Evolutionary conservation across 352 stramenopile genomes (phyloP).

Genomic region (Peronosclerospora sorghi): DNA sequence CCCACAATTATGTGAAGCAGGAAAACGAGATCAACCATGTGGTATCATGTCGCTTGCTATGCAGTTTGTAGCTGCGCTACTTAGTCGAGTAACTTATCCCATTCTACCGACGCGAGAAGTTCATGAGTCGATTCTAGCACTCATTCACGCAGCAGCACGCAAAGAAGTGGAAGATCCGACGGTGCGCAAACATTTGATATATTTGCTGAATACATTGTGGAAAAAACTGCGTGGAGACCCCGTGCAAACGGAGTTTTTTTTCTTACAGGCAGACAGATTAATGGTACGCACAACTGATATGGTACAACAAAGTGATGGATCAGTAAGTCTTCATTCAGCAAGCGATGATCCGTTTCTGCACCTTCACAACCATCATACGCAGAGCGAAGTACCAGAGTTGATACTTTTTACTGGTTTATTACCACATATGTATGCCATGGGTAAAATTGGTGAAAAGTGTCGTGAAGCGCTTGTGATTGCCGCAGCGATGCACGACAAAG

Average conservation of each 20-base stretch:
- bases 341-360: constrained; percentile 25
- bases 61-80: constrained; percentile 69
- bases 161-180: constrained; percentile 74
- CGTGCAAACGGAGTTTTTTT: constrained; percentile 84
- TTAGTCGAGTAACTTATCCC: constrained; percentile 76
- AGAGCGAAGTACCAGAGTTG: constrained; percentile 56
- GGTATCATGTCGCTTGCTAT: constrained; percentile 81
- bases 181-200: constrained; percentile 79
- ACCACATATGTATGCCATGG: constrained; percentile 75
- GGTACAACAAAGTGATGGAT: background rate
- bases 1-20: constrained; percentile 64
- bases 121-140: constrained; percentile 64
- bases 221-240: constrained; percentile 77
- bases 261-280: constrained; percentile 52
- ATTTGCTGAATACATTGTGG: constrained; percentile 71
- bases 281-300: constrained; percentile 38
- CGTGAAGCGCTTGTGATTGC: constrained; percentile 77
- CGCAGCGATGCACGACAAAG: constrained; percentile 57
- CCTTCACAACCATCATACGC: constrained; percentile 26
- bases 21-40: constrained; percentile 49
- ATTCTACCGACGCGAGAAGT: constrained; percentile 73
- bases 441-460: constrained; percentile 75
- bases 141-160: constrained; percentile 70
- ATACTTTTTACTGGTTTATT: constrained; percentile 76
- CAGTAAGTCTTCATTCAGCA: constrained; percentile 2